These are phyloP conservation scores for Fusarium camptoceras DNA, from an alignment of 2,329 filamentous ascomycete species.

Conservation along the genomic window DNA sequence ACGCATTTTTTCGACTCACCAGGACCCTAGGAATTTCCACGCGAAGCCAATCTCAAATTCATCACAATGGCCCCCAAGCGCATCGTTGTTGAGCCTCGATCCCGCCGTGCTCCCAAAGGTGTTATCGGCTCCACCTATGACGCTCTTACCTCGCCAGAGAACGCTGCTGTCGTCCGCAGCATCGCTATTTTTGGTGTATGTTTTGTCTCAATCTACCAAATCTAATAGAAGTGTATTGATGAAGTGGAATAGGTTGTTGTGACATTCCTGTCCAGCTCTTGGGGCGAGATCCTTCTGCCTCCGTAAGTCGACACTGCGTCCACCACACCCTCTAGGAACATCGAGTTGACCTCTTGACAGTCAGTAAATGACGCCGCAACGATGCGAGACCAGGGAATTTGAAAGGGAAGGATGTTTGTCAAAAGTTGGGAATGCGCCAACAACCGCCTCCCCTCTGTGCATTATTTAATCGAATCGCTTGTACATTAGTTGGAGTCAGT, in stretches of 20 bases:
- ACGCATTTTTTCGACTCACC: constrained; percentile 9
- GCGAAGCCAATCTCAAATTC: neutral
- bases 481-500: constrained; percentile 46
- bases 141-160: constrained; percentile 73
- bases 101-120: constrained; percentile 59
- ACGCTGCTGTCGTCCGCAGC: constrained; percentile 75
- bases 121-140: constrained; percentile 70
- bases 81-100: constrained; percentile 61
- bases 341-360: constrained; percentile 29
- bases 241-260: constrained; percentile 66
- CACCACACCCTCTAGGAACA: neutral
- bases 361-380: constrained; percentile 41
- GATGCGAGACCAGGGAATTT: constrained; percentile 14
- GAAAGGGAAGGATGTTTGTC: neutral
- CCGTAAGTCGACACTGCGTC: constrained; percentile 59
- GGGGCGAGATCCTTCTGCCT: constrained; percentile 75
- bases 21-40: constrained; percentile 11
- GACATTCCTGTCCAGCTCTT: constrained; percentile 74
- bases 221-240: constrained; percentile 10
- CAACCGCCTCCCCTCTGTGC: constrained; percentile 6
- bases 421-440: constrained; percentile 4
- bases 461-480: constrained; percentile 39
- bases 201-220: constrained; percentile 19
- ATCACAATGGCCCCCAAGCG: constrained; percentile 72
- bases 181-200: constrained; percentile 76